Evolutionary conservation across 2,329 filamentous ascomycete species (phyloP), one percentile per base, ranked within the genome.

Genomic region (Rhinocladiella similis): DNA sequence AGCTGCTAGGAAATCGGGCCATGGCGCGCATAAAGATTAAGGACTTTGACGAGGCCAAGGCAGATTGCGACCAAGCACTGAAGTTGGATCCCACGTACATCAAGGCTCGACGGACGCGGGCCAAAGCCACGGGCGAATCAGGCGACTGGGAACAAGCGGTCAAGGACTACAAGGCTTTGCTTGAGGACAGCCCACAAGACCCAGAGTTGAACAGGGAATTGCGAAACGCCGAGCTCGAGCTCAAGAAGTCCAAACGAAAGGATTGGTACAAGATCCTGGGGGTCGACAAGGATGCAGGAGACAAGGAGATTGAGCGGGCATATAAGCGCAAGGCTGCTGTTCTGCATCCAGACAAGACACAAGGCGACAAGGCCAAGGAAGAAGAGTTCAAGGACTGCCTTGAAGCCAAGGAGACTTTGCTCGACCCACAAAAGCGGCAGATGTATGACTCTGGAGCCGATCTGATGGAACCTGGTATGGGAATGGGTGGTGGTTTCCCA

Each of bases 231-330:
- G 93, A 99, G 77, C 79, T 97, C 22, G 94, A 99, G 76, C 79
- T 97, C 62, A 99, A 99, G 86, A 97, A 97, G 86, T 89, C 89
- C 72, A 89, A 93, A 76, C 83, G 94, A 60, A 99, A 99, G 76
- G 94, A 99, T 70, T 97, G 96, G 77, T 99, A 99, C 80, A 97
- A 97, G 83, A 96, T 97, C 64, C 84, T 99, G 51, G 89, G 87
- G 5, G 78, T 99, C 7, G 80, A 88, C 56, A 97, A 97, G 80
- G 88, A 92, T 60, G 91, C 91, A 36, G 83, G 83, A 39, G 91
- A 96, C 19, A 80, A 80, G 55, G 85, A 94, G 53, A 94, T 99
- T 79, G 99, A 97, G 82, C 93, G 92, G 78, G 94, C 93, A 1
- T 99, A 99, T 79, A 86, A 93, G 64, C 96, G 94, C 75, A 82